Conservation (phyloP, 169 alveolate genomes). For the Plasmodium knowlesi region DNA sequence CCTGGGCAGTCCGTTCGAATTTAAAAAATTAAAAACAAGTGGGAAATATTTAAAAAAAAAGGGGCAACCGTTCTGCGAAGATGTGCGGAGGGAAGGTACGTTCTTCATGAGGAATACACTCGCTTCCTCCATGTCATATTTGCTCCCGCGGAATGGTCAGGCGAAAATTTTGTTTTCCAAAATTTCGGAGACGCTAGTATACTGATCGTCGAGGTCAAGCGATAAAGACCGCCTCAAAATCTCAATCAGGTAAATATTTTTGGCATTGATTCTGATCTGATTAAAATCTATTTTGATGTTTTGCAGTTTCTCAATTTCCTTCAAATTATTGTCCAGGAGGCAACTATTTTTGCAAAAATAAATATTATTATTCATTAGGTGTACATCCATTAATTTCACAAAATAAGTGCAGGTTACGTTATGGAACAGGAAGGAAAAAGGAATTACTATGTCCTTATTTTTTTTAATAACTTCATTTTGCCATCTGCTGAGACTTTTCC, state of each 20-base stretch:
- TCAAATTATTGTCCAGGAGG: conserved; percentile 41
- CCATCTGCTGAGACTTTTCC: conserved; percentile 28
- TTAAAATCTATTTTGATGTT: conserved; percentile 51
- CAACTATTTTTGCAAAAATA: conserved; percentile 64
- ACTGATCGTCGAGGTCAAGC: conserved; percentile 51
- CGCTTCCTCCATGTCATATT: background rate
- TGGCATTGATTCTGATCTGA: conserved; percentile 44
- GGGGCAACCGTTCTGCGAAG: background rate
- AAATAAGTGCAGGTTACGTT: conserved; percentile 53
- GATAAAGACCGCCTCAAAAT: conserved; percentile 46
- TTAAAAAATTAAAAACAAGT: background rate
- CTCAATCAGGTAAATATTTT: conserved; percentile 48
- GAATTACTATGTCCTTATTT: conserved; percentile 50
- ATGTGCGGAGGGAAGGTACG: background rate
- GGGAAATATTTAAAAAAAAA: background rate
- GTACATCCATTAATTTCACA: conserved; percentile 57
- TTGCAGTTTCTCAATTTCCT: conserved; percentile 43
- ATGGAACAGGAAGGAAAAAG: conserved; percentile 67
- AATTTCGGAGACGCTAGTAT: conserved; percentile 41
- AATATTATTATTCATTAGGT: conserved; percentile 55
- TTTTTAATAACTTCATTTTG: conserved; percentile 36
- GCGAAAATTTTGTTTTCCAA: conserved; percentile 28
- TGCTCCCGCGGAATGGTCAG: background rate
- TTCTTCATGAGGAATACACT: background rate
- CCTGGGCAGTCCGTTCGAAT: background rate